phyloP scores from a whole-genome alignment of 768 basidiomycete genomes.

The Pleurotus tuoliensis region DNA sequence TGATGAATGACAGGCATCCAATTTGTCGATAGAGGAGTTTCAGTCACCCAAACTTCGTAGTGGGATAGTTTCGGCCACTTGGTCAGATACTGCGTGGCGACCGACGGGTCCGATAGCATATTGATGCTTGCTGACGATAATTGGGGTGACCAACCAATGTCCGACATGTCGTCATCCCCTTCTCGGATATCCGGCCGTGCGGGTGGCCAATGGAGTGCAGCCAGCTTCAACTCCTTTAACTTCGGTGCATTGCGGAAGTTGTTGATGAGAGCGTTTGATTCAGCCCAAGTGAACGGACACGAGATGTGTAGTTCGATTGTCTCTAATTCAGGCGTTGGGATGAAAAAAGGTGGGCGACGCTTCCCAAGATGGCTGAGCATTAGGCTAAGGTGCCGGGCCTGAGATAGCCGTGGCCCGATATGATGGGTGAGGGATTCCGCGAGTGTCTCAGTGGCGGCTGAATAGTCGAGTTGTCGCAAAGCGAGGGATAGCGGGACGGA shows the following conservation, averaged over 20 bases:
- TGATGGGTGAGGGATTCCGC: neutral
- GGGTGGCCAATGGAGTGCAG: neutral
- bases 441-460: slow-evolving; percentile 19
- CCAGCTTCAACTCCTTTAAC: neutral
- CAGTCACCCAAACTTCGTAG: neutral
- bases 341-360: no score
- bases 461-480: slow-evolving; percentile 29
- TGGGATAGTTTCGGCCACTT: neutral
- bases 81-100: neutral
- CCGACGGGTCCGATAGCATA: neutral
- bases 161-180: neutral
- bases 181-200: neutral
- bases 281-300: no score
- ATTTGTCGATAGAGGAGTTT: neutral
- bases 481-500: slow-evolving; percentile 27
- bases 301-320: no score
- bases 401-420: neutral
- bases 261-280: neutral
- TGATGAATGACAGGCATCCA: neutral
- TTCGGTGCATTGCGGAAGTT: neutral
- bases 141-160: neutral
- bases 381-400: neutral
- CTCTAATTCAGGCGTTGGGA: no score
- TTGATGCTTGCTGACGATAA: neutral
- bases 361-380: slow-evolving; percentile 15